Base-by-base conservation (phyloP, 23 red algal genomes). In the Pyropia yezoensis region DNA sequence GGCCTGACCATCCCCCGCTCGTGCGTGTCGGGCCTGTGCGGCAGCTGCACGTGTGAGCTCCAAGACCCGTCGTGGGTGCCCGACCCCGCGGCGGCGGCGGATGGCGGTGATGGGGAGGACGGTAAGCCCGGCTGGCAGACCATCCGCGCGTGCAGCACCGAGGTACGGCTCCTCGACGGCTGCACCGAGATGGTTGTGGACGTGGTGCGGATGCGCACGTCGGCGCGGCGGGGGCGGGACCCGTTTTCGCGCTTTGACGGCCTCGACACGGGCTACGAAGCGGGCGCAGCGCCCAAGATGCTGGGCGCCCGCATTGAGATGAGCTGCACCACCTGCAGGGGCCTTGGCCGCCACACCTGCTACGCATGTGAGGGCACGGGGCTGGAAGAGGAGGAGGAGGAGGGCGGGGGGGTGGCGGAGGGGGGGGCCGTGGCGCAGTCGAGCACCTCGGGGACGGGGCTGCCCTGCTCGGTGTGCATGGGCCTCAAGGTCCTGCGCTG, bases 21-120 rank as follows among this genome's bases (percentile, higher is more conserved):
- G 45, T 96, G 92, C 67, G 71, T 64, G 55, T 78, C 92, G 30
- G 92, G 92, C 22, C 27, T 96, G 13, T 96, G 92, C 54, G 92
- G 85, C 33, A 63, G 79, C 21, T 96, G 92, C 82, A 89, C 92
- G 24, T 74, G 74, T 51, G 92, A 96, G n/a, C 33, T 96, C 12
- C 18, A 83, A 14, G 71, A 89, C 63, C 72, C 72, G 20, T 27
- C 59, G 7, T 63, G 22, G 27, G 28, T 69, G 9, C 39, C 39
- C 39, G 39, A 47, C 39, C 6, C 39, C 0, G 2, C 30, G 2
- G 30, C 2, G 2, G 6, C 30, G 30, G 30, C 2, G 30, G 30
- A 6, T 2, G 30, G 6, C 30, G 30, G 30, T 6, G 39, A 13
- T 8, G 39, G 3, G 11, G 15, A 63, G 28, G 18, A 62, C 7